Conservation (phyloP, 768 basidiomycete species). For the Lactarius evosmus region DNA sequence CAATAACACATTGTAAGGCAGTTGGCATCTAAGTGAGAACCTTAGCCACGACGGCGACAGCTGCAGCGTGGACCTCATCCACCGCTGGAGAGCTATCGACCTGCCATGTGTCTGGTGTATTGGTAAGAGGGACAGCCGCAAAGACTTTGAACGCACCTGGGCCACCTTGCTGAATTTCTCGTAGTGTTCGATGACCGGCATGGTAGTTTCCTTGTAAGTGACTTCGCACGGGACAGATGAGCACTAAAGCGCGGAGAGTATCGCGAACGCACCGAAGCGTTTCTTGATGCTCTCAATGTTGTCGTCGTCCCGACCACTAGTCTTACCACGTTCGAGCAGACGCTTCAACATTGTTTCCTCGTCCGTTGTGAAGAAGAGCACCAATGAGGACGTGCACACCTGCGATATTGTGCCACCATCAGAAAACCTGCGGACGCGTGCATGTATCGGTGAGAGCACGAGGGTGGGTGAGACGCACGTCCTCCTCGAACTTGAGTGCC, state of each 20-base stretch:
- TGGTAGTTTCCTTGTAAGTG: slow-evolving; percentile 82
- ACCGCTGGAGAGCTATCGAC: slow-evolving; percentile 65
- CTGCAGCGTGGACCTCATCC: slow-evolving; percentile 66
- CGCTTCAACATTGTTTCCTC: slow-evolving; percentile 86
- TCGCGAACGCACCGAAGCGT: slow-evolving; percentile 73
- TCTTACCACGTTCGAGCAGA: slow-evolving; percentile 86
- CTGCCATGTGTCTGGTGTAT: slow-evolving; percentile 37
- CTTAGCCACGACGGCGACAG: slow-evolving; percentile 51
- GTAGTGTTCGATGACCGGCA: slow-evolving; percentile 93
- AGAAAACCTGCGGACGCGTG: neutral
- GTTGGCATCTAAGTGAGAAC: slow-evolving; percentile 36
- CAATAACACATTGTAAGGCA: neutral
- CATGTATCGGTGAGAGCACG: neutral
- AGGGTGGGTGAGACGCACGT: slow-evolving; percentile 50
- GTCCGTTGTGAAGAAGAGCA: slow-evolving; percentile 84
- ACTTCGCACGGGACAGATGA: slow-evolving; percentile 38
- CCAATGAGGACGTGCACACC: slow-evolving; percentile 78
- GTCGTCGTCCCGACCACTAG: slow-evolving; percentile 93
- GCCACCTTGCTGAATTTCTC: slow-evolving; percentile 63
- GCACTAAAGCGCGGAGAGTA: neutral
- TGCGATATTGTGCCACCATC: slow-evolving; percentile 30
- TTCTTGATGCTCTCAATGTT: slow-evolving; percentile 93
- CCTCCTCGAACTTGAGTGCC: slow-evolving; percentile 83
- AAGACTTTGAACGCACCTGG: slow-evolving; percentile 49
- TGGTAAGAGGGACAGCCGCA: neutral